Evolutionary conservation across 371 early-diverging fungal species (phyloP).

Genomic region (Batkoa obscura): DNA sequence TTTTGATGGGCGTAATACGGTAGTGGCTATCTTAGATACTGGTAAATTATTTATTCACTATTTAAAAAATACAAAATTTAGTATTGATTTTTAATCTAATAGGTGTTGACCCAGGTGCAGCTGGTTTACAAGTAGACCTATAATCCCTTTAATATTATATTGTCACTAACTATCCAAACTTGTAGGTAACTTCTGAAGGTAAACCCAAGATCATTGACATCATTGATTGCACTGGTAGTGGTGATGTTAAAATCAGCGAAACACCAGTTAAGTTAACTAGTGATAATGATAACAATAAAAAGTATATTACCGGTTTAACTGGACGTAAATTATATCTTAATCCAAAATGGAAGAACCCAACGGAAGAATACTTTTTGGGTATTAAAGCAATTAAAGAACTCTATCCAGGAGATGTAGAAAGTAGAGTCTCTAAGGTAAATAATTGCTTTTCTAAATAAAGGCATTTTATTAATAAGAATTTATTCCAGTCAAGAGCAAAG

Average conservation of each 20-base stretch:
- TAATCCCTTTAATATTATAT: too few relatives aligned
- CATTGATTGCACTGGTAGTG: neutral
- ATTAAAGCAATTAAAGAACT: constrained; percentile 57
- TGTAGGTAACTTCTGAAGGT: constrained; percentile 61
- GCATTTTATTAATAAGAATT: neutral
- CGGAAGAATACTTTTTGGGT: constrained; percentile 67
- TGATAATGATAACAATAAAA: constrained; percentile 19
- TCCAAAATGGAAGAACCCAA: constrained; percentile 51
- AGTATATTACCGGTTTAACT: constrained; percentile 47
- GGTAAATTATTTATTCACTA: too few relatives aligned
- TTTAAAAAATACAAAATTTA: constrained; percentile 9
- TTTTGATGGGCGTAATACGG: constrained; percentile 75
- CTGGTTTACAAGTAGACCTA: constrained; percentile 41
- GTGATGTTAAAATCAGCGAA: constrained; percentile 19
- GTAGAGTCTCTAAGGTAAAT: constrained; percentile 27
- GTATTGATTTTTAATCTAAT: constrained; percentile 9
- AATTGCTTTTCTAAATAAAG: neutral
- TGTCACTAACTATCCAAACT: neutral
- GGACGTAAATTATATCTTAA: constrained; percentile 56
- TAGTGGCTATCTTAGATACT: constrained; percentile 81
- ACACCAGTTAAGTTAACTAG: constrained; percentile 18
- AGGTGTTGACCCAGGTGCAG: constrained; percentile 77
- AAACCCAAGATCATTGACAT: constrained; percentile 53
- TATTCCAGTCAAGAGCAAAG: neutral
- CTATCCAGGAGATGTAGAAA: constrained; percentile 41